Base-by-base conservation (phyloP, 148 eudicot genomes). In the Polygonum aviculare region DNA sequence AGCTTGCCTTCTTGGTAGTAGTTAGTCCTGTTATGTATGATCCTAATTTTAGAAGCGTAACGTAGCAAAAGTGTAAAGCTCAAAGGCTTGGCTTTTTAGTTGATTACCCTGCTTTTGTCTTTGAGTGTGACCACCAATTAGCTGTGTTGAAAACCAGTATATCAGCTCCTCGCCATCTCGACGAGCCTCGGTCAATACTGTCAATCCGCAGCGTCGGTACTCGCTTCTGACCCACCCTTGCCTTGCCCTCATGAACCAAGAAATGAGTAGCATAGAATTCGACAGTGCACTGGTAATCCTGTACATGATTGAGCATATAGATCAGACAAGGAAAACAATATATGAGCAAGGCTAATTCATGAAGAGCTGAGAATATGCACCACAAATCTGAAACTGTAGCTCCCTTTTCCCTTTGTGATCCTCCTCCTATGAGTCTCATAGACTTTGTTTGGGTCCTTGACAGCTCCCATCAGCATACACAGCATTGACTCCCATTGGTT, bases 401-500 rank as follows among this genome's bases (percentile, higher is more conserved):
- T 77, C 76, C 97, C 97, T 78, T 74, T 89, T 78, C 81, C 89
- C 85, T 89, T 94, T 39, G 97, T 90, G 52, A 94, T 92, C 77
- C 83, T 88, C 77, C 98, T 83, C 70, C 97, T 86, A 7, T 76
- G 98, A 15, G 92, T 81, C 86, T 95, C 98, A 39, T 90, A 94
- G 1, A 92, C 98, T 75, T 83, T 95, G 80, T 71, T 95, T 1
- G 91, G 97, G 85, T 95, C 94, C 83, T 86, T 85, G 14, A 94
- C 81, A 52, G 87, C 97, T 82, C 91, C 87, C 90, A 87, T 81
- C 54, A 95, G 81, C 84, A 95, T 77, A 83, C 98, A 95, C 52
- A 95, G 84, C 92, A 95, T 83, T 31, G 98, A 95, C 47, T 95
- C 98, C 98, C 98, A 92, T 81, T 95, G 98, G 73, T 95, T 95